These are phyloP conservation scores for Psidium friedrichsthalianum DNA, from an alignment of 345 rosid genomes.

Conservation along the genomic window DNA sequence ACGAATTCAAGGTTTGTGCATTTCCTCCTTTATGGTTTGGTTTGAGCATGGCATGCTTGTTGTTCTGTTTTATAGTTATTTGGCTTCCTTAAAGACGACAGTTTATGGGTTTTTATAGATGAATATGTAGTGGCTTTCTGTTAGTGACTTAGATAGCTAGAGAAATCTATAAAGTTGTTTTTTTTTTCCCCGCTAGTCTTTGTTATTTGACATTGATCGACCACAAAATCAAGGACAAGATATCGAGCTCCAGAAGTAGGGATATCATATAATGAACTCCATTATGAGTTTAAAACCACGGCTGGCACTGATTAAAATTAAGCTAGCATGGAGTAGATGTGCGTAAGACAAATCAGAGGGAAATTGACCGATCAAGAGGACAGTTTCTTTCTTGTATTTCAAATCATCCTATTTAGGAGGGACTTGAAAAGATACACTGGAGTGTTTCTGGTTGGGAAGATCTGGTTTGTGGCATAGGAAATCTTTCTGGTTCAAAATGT, in stretches of 20 bases:
- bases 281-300: not conserved
- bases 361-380: not conserved
- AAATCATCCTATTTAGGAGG: not conserved
- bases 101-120: not conserved
- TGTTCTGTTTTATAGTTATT: not conserved
- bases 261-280: too few species aligned
- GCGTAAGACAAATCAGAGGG: not conserved
- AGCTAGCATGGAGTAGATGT: not conserved
- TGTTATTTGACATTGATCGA: not conserved
- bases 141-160: not conserved
- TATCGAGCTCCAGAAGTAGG: not conserved
- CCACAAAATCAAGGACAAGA: not conserved
- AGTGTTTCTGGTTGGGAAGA: not conserved
- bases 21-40: not conserved
- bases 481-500: not conserved
- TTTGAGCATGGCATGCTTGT: not conserved
- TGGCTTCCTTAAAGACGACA: not conserved
- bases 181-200: not conserved
- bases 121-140: not conserved
- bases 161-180: not conserved
- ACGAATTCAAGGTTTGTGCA: conserved; percentile 20
- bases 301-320: not conserved
- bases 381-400: not conserved
- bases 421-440: not conserved
- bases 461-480: not conserved